Percentiles rank a stretch among this genome's conserved stretches.
Evolutionary conservation across 371 early-diverging fungal genomes (phyloP).

Genomic region (Coemansia sp.): DNA sequence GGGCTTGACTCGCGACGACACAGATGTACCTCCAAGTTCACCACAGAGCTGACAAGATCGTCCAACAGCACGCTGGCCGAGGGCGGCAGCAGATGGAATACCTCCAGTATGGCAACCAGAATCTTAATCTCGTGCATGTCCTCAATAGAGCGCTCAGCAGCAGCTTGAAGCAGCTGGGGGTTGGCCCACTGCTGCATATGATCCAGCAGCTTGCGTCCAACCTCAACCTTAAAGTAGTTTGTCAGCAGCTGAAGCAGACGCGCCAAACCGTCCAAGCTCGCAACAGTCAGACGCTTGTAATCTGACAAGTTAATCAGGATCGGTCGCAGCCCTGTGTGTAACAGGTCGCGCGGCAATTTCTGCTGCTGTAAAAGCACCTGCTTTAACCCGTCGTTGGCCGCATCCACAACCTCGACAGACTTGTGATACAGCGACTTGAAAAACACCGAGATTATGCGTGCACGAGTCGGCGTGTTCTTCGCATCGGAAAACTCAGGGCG

Average conservation of each 20-base stretch:
- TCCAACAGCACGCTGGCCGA: constrained; percentile 90
- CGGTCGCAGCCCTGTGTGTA: constrained; percentile 95
- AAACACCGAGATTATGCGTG: constrained; percentile 93
- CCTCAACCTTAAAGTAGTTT: constrained; percentile 97
- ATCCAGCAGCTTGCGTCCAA: constrained; percentile 95
- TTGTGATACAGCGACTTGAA: constrained; percentile 96
- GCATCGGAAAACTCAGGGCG: constrained; percentile 71
- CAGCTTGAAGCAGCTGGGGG: constrained; percentile 75
- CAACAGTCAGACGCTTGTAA: constrained; percentile 86
- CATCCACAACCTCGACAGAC: constrained; percentile 90
- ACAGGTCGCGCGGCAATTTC: constrained; percentile 91
- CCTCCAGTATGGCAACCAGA: constrained; percentile 89
- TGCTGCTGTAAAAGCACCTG: constrained; percentile 83
- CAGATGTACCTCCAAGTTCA: constrained; percentile 80
- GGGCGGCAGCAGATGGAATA: constrained; percentile 90
- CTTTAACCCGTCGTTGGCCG: constrained; percentile 89
- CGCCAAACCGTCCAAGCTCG: constrained; percentile 91
- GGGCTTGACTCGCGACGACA: constrained; percentile 86
- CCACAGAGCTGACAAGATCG: constrained; percentile 78
- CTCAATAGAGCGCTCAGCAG: constrained; percentile 73
- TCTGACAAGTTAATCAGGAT: constrained; percentile 93
- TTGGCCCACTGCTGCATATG: constrained; percentile 92
- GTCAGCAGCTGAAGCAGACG: constrained; percentile 89
- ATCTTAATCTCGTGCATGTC: constrained; percentile 91
- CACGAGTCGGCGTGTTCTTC: constrained; percentile 71